phyloP scores from a whole-genome alignment of 805 yeast genomes.

The Candida pseudoglaebosa region DNA sequence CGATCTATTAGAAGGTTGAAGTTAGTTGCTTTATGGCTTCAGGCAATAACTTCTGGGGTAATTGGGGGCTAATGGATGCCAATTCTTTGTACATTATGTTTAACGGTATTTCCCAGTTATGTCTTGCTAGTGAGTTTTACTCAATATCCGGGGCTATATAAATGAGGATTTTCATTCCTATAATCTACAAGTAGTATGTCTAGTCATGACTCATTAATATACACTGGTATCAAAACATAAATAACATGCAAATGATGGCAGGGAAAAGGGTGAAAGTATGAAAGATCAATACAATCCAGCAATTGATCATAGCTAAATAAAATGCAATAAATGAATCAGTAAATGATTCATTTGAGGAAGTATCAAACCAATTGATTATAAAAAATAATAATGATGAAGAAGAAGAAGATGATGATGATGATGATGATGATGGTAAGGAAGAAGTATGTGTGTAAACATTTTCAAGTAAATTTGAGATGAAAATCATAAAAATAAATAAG shows the following conservation, averaged over 20 bases:
- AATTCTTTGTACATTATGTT: no score
- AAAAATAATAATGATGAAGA: neutral
- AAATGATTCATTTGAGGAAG: neutral
- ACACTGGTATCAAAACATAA: neutral
- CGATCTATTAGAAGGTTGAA: no score
- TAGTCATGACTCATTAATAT: neutral
- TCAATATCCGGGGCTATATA: no score
- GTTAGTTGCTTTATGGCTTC: no score
- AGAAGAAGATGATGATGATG: conserved; percentile 1
- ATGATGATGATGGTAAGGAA: conserved; percentile 3
- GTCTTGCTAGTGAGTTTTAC: no score
- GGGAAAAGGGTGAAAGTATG: neutral
- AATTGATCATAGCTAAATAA: conserved; percentile 2
- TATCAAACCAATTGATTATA: neutral
- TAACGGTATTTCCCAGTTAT: no score
- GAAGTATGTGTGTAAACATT: conserved; percentile 11
- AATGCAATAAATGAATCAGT: conserved; percentile 3
- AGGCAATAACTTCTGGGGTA: no score
- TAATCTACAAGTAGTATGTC: neutral
- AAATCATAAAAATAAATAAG: conserved; percentile 10
- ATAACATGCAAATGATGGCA: neutral
- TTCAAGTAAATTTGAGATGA: conserved; percentile 18
- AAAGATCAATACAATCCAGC: conserved; percentile 6
- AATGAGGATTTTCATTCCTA: no score
- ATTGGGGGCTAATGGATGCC: no score